A percentile compares a stretch with the other conserved stretches of the same genome.
Conservation (phyloP, 176 grass and related monocot genomes). For the Pontederia crassipes region DNA sequence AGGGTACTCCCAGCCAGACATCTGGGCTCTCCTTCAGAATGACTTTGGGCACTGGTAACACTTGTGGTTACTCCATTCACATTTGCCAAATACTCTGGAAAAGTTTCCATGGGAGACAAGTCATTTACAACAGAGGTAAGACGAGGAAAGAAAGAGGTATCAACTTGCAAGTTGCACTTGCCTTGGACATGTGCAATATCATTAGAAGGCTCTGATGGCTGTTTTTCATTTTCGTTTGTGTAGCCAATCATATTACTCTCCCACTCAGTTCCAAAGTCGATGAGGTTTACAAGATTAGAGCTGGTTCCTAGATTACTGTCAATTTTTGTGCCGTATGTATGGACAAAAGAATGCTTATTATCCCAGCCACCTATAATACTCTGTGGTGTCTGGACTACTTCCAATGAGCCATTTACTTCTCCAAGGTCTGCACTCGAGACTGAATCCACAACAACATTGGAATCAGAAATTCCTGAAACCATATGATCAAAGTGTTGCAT, state of each 20-base stretch:
- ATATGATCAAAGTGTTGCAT: too few species aligned
- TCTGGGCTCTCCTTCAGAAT: not conserved
- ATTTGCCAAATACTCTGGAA: not conserved
- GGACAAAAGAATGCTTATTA: too few species aligned
- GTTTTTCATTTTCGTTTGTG: not conserved
- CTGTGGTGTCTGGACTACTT: too few species aligned
- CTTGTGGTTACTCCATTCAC: slow-evolving; percentile 9
- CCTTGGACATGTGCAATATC: not conserved
- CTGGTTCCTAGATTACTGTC: too few species aligned
- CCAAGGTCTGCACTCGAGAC: too few species aligned
- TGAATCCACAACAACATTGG: too few species aligned
- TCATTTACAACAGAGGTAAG: not conserved
- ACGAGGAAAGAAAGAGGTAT: not conserved
- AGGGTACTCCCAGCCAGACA: slow-evolving; percentile 9
- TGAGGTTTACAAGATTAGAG: not conserved
- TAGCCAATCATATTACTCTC: not conserved
- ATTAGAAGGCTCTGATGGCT: not conserved
- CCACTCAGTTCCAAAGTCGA: not conserved
- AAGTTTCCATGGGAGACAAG: not conserved
- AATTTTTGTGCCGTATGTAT: too few species aligned
- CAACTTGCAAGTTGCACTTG: not conserved
- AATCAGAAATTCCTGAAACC: too few species aligned
- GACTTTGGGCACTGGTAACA: slow-evolving; percentile 1
- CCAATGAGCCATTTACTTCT: too few species aligned
- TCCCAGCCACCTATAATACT: too few species aligned